These are phyloP conservation scores for Epithemia pelagica DNA, from an alignment of 108 stramenopile species.

Conservation along the genomic window DNA sequence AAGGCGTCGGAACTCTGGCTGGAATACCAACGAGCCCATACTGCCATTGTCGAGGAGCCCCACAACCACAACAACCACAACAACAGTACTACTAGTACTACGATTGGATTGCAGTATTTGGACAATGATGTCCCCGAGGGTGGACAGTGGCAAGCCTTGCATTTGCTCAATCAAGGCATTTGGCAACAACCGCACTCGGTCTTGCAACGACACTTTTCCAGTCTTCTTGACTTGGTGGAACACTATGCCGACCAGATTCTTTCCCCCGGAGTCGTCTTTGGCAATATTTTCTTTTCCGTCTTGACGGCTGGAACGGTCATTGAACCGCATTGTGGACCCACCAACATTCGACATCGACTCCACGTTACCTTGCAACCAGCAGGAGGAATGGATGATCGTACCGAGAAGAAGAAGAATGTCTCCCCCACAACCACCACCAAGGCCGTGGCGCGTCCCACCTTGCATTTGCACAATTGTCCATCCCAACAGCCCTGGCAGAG, in stretches of 20 bases:
- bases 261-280: slow-evolving; percentile 30
- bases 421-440: slow-evolving; percentile 4
- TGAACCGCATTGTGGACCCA: slow-evolving; percentile 81
- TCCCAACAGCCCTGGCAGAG: slow-evolving; percentile 45
- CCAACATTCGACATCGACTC: slow-evolving; percentile 88
- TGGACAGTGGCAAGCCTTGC: slow-evolving; percentile 27
- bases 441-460: slow-evolving; percentile 7
- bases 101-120: background rate
- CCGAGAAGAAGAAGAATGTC: background rate
- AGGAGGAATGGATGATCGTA: background rate
- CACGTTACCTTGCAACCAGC: slow-evolving; percentile 92
- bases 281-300: slow-evolving; percentile 82
- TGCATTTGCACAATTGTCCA: slow-evolving; percentile 86
- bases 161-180: slow-evolving; percentile 26
- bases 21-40: background rate
- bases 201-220: slow-evolving; percentile 11
- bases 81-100: background rate
- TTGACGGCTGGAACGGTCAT: slow-evolving; percentile 59
- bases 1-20: background rate
- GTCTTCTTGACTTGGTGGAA: background rate
- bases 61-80: background rate
- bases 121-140: slow-evolving; percentile 1
- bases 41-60: background rate
- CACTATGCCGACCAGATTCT: background rate
- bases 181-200: slow-evolving; percentile 11